Evolutionary conservation across 192 early-diverging fungal species (phyloP).

Genomic region (Linnemannia hyalina): DNA sequence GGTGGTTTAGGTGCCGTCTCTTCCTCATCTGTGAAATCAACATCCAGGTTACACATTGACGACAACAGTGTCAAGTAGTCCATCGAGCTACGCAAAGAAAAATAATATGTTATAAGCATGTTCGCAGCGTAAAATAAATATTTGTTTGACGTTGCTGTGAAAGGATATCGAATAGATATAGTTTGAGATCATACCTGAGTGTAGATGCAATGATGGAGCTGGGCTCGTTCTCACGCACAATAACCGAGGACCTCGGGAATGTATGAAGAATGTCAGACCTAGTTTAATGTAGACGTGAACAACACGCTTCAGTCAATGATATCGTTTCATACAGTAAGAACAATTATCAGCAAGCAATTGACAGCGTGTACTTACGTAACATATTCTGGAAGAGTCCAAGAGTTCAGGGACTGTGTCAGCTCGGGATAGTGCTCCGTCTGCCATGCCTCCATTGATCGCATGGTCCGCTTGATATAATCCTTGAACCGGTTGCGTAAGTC

Average conservation of each 20-base stretch:
- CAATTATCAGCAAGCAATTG: too few relatives aligned
- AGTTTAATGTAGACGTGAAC: neutral
- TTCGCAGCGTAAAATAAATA: neutral
- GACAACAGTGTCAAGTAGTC: constrained; percentile 59
- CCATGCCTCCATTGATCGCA: constrained; percentile 64
- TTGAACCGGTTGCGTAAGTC: constrained; percentile 64
- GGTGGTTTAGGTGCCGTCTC: constrained; percentile 29
- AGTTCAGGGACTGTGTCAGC: constrained; percentile 1
- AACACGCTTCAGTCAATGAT: neutral
- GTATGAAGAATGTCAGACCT: constrained; percentile 67
- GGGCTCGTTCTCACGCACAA: constrained; percentile 90
- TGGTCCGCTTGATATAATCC: constrained; percentile 46
- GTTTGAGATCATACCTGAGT: constrained; percentile 61
- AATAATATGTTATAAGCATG: neutral
- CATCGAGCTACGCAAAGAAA: constrained; percentile 51
- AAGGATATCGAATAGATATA: neutral
- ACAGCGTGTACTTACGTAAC: constrained; percentile 44
- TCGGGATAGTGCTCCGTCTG: constrained; percentile 54
- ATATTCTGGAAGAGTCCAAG: constrained; percentile 70
- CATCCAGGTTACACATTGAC: constrained; percentile 29
- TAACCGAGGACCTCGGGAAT: constrained; percentile 84
- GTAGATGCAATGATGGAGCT: constrained; percentile 94
- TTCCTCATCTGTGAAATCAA: neutral
- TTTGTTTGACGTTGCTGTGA: neutral
- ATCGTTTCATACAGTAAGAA: neutral